Evolutionary conservation across 2,329 filamentous ascomycete species (phyloP), one percentile per base, ranked within the genome.

Genomic region (Pseudogymnoascus sp.): DNA sequence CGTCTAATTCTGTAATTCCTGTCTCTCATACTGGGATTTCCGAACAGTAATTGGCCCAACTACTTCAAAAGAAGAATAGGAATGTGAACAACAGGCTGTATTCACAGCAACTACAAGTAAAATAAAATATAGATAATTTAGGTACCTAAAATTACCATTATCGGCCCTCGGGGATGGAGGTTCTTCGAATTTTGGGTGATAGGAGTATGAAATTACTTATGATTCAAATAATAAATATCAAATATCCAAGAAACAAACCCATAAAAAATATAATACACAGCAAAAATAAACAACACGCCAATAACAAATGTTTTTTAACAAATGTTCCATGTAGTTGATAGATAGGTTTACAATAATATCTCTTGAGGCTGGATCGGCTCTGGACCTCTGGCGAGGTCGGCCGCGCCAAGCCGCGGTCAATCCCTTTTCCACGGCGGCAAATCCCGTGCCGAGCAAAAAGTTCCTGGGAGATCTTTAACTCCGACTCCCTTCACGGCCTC

Each of bases 391-490:
- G 47, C 47, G 47, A 54, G n/a, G 47, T 33, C 47, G 28, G 47
- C 47, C 43, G 28, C 47, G 47, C 47, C 47, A 54, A 54, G 47
- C 47, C 47, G 47, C 1, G 28, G 25, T 12, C 47, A 33, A 54
- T 54, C 57, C 57, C 57, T 37, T 58, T 37, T 30, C 22, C 57
- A 30, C 33, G 11, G 57, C 57, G 57, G 57, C 57, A 58, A 58
- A 58, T 39, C 22, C 57, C 57, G 57, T 58, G 57, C 57, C 57
- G 57, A 58, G 36, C 18, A 58, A 58, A 58, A 58, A 38, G 57
- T 58, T 58, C 57, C 57, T 39, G n/a, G 57, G 33, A 58, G 33
- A 39, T 39, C 36, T 58, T 58, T 58, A 39, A 28, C 25, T 18
- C 47, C 47, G 47, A 54, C 28, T 18, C 28, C 28, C 9, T 18